Evolutionary conservation across 805 yeast species (phyloP).

Genomic region (Kuraishia molischiana): DNA sequence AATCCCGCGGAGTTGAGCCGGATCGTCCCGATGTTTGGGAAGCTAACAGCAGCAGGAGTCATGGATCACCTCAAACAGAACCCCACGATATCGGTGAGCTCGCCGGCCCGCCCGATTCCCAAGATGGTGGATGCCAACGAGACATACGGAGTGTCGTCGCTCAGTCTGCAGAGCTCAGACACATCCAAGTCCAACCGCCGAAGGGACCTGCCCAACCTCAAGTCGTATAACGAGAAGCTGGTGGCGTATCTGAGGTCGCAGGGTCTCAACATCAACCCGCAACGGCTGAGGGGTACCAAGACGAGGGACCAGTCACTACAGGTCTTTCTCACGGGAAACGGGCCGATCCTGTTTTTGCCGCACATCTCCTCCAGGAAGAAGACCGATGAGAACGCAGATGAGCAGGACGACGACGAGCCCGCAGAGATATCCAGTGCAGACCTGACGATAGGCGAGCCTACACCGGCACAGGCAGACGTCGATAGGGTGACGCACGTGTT

Average conservation of each 20-base stretch:
- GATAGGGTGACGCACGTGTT: constrained; percentile 31
- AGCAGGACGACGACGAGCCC: constrained; percentile 2
- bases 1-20: too few relatives aligned
- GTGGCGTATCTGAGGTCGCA: constrained; percentile 14
- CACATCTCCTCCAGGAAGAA: constrained; percentile 20
- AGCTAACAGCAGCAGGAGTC: too few relatives aligned
- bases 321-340: constrained; percentile 20
- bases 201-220: constrained; percentile 10
- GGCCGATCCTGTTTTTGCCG: constrained; percentile 22
- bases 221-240: constrained; percentile 16
- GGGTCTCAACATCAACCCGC: constrained; percentile 17
- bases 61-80: too few relatives aligned
- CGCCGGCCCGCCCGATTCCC: too few relatives aligned
- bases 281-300: constrained; percentile 10
- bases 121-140: too few relatives aligned
- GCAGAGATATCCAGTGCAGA: background rate
- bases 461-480: background rate
- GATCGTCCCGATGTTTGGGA: too few relatives aligned
- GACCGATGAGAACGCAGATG: background rate
- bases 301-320: constrained; percentile 6
- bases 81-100: too few relatives aligned
- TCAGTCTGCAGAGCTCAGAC: too few relatives aligned
- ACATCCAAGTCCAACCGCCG: background rate
- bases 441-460: background rate
- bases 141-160: too few relatives aligned